A percentile compares a stretch with the other conserved stretches of the same genome.
Conservation (phyloP, 106 monocot genomes). For the Ottelia alismoides region DNA sequence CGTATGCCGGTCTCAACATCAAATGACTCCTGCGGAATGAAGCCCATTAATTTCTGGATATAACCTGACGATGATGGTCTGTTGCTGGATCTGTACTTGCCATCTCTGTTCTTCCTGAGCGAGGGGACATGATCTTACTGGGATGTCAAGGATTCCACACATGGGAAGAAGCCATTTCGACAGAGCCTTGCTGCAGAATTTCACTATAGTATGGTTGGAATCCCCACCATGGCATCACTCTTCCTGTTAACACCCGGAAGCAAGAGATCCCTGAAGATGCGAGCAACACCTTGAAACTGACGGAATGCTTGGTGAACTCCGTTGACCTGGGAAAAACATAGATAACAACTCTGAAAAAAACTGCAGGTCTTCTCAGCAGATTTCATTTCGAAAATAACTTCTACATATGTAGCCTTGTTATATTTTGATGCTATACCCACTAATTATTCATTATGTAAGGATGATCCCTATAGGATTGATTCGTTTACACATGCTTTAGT, state of each 20-base stretch:
- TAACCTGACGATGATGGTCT: conserved; percentile 16
- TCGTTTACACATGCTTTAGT: too few species aligned
- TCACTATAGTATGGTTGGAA: conserved; percentile 75
- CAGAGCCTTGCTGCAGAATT: conserved; percentile 92
- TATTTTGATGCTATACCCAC: too few species aligned
- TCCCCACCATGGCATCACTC: conserved; percentile 58
- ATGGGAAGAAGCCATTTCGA: conserved; percentile 85
- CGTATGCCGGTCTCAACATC: conserved; percentile 86
- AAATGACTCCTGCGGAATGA: conserved; percentile 34
- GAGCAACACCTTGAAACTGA: conserved; percentile 36
- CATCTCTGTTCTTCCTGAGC: conserved; percentile 14
- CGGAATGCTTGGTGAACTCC: conserved; percentile 69
- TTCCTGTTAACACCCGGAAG: conserved; percentile 31
- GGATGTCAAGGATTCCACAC: conserved; percentile 57
- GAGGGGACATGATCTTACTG: conserved; percentile 61
- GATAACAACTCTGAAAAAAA: too few species aligned
- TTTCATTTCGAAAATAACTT: too few species aligned
- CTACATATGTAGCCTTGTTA: too few species aligned
- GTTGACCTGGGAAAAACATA: conserved; percentile 44
- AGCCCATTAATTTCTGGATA: conserved; percentile 26
- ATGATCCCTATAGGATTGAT: too few species aligned
- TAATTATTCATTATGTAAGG: too few species aligned
- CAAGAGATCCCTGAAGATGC: conserved; percentile 32
- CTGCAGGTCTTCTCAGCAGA: too few species aligned
- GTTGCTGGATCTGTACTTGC: conserved; percentile 15